Evolutionary conservation across 768 basidiomycete species (phyloP), one percentile per base, ranked within the genome.

Genomic region (Russula vinacea): DNA sequence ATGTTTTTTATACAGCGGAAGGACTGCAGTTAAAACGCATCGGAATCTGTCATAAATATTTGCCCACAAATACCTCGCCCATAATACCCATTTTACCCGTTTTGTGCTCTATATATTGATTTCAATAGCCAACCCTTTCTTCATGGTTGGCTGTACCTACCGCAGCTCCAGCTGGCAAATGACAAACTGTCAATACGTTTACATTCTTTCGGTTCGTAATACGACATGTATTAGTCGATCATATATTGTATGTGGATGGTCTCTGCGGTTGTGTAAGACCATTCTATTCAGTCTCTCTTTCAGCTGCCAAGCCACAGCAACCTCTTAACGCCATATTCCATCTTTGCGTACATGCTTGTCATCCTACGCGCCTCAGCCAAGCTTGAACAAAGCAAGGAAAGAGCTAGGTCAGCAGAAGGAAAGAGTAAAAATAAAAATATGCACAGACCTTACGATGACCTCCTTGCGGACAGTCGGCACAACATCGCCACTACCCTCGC

Each of bases 261-360:
- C 56, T 42, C 8, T 9, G 7, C n/a, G 10, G 17, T 35, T 47
- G 33, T 16, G 5, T 49, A 9, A 17, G n/a, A 19, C 13, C 2
- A 39, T 29, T 37, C 8, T 17, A n/a, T 47, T 19, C 40, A 5
- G 11, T 16, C 5, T 13, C 44, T 47, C 29, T n/a, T 16, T 74
- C 69, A 91, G 67, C 88, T 82, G 55, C 92, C 90, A 54, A 96
- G 75, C 94, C 94, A 96, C 64, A 96, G 75, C 72, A 96, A 76
- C 67, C 93, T 80, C 80, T 95, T 98, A 56, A 97, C 80, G 0
- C 91, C 92, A 73, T 96, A 93, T 71, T 97, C 94, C 85, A 96
- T 89, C 77, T 94, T 93, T 16, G 93, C 84, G 73, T 92, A 90
- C 68, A 95, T 79, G 65, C 86, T 90, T 3, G 92, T 97, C 79